A percentile compares a stretch with the other conserved stretches of the same genome.
These are phyloP conservation scores for Sphaerulina populicola DNA, from an alignment of 2,329 filamentous ascomycete species.

Conservation along the genomic window DNA sequence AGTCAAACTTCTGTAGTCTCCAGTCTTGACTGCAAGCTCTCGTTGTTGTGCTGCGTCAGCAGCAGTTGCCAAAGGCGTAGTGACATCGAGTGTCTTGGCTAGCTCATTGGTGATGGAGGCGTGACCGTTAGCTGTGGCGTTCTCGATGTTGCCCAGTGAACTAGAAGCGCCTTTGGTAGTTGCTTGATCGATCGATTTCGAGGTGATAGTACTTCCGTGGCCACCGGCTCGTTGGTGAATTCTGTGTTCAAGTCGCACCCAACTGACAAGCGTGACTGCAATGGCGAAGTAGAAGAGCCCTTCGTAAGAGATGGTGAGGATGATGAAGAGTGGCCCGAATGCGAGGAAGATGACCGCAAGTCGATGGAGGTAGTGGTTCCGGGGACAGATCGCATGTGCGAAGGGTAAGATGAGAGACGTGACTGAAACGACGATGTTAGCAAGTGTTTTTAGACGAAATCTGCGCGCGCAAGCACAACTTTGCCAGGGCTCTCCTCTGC, in stretches of 20 bases:
- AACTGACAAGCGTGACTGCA: slow-evolving; percentile 69
- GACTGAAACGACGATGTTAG: slow-evolving; percentile 40
- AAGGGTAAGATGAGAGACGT: slow-evolving; percentile 70
- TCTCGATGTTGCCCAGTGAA: slow-evolving; percentile 17
- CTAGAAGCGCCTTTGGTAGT: slow-evolving; percentile 7
- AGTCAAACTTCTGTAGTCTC: slow-evolving; percentile 57
- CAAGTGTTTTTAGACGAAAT: slow-evolving; percentile 13
- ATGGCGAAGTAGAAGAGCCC: slow-evolving; percentile 93
- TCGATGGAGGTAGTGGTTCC: slow-evolving; percentile 81
- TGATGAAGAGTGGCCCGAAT: slow-evolving; percentile 87
- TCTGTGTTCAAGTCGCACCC: slow-evolving; percentile 85
- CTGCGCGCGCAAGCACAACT: neutral
- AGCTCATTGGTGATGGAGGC: slow-evolving; percentile 4
- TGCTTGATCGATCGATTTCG: neutral
- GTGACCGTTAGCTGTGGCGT: slow-evolving; percentile 14
- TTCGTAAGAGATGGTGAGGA: slow-evolving; percentile 94
- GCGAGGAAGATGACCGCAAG: slow-evolving; percentile 83
- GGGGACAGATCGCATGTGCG: slow-evolving; percentile 70
- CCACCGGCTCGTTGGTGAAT: slow-evolving; percentile 44
- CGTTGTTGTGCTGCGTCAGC: slow-evolving; percentile 31
- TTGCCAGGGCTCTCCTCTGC: neutral
- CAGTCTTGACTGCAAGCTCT: slow-evolving; percentile 27
- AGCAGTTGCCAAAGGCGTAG: slow-evolving; percentile 31
- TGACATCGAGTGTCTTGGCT: slow-evolving; percentile 16
- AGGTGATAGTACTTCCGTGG: neutral